Evolutionary conservation across 768 basidiomycete species (phyloP), one percentile per base, ranked within the genome.

Genomic region (Boletales sp.): DNA sequence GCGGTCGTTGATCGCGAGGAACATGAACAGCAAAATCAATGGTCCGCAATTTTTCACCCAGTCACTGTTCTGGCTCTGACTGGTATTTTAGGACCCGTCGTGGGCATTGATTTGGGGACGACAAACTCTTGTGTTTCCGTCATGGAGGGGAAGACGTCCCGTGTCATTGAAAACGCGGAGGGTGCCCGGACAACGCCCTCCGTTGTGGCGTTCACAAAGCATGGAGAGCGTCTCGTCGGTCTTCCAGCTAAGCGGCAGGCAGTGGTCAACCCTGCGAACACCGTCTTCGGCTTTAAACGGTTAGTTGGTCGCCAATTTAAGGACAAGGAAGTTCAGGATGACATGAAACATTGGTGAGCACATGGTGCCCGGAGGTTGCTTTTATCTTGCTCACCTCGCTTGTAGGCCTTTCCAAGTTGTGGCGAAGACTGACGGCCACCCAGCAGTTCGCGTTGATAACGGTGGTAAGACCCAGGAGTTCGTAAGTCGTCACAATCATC

Each of bases 181-280:
- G 95, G 96, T 76, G 90, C 89, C 50, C 85, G 96, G 59, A 98
- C 96, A 55, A 99, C 96, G 14, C 96, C 96, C 3, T 99, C 96
- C 35, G 93, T 97, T 49, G 92, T 98, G 58, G 95, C 95, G 35
- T 99, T 99, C 80, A 93, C 96, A 48, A 96, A 97, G 71, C 94
- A 97, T 61, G 93, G 92, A 49, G 96, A 99, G 69, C 92, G 95
- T 51, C 79, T 97, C 31, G 87, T 96, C 52, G 95, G 95, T 70
- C 82, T 96, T 38, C 94, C 95, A 19, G 96, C 95, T 11, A 94
- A 97, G 73, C 90, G 94, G 43, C 95, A 98, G 70, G 94, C 93
- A 2, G 91, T 96, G 41, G 93, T 98, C 67, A 99, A 99, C 79
- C 77, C 91, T 8, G 63, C 84, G 49, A 96, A 96, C 77, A 97